Base-by-base conservation (phyloP, 2,329 filamentous ascomycete species). In the Harringtonia lauricola region DNA sequence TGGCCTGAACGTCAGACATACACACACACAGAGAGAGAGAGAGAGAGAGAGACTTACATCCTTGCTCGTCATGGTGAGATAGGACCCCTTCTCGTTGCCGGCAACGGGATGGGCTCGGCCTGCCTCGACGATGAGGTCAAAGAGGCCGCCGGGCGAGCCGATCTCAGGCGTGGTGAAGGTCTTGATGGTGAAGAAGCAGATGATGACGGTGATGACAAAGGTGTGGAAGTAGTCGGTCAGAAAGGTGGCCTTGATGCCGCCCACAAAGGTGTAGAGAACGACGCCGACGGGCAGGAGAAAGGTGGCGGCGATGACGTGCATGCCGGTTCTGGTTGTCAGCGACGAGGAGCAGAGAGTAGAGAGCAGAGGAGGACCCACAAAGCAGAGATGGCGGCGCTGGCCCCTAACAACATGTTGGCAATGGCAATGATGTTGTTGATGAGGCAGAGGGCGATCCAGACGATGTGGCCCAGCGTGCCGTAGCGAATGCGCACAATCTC, bases 201-300 rank as follows among this genome's bases (percentile, higher is more conserved):
- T 63, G 3, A 59, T 50, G 7, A 62, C 41, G 39, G 65, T 61
- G 2, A 65, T 44, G 26, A 67, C 61, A 3, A 59, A 54, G 0
- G 63, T 66, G 47, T 67, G 64, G 1, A 58, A 52, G 44, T 64
- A 67, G 43, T 66, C 64, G 3, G 61, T 60, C 37, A 66, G 59
- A 35, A 66, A 66, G 0, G 64, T 67, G 6, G 57, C 57, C 7
- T 63, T 54, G 39, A 67, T 49, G 2, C 63, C 64, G 17, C 64
- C 64, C 0, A 57, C 56, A 37, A 64, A 58, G 1, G 65, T 61
- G 50, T 67, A 67, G 4, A 58, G 58, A 1, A 56, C 58, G 1
- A 66, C 64, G 2, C 61, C 64, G n/a, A n/a, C n/a, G n/a, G n/a
- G n/a, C n/a, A n/a, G n/a, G n/a, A n/a, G n/a, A n/a, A n/a, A n/a